These are phyloP conservation scores for Cicer chorassanicum DNA, from an alignment of 306 rosid species.

Conservation along the genomic window DNA sequence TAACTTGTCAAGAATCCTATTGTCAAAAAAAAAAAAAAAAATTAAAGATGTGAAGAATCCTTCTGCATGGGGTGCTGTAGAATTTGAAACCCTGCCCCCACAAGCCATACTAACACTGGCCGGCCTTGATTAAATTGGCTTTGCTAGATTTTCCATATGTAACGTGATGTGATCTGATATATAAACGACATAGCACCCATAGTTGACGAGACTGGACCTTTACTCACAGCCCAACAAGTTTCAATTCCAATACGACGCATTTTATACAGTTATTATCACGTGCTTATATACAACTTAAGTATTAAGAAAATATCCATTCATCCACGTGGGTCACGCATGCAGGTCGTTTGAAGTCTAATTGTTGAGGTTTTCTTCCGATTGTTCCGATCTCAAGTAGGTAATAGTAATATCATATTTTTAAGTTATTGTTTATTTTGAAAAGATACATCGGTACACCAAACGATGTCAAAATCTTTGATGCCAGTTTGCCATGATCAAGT, in stretches of 20 bases:
- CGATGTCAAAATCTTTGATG: too few relatives aligned
- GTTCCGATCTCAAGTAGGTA: too few relatives aligned
- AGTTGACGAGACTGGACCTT: constrained; percentile 45
- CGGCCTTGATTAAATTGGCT: not conserved
- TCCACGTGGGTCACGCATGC: too few relatives aligned
- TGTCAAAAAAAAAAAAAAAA: too few relatives aligned
- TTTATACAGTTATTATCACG: constrained; percentile 41
- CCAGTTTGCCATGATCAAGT: too few relatives aligned
- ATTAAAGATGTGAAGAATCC: constrained; percentile 42
- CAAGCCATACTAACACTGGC: not conserved
- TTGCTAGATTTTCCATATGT: constrained; percentile 32
- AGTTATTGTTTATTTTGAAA: too few relatives aligned
- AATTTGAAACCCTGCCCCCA: constrained; percentile 45
- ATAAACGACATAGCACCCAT: constrained; percentile 37
- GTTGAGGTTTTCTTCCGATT: too few relatives aligned
- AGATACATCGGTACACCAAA: too few relatives aligned
- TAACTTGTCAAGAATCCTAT: constrained; percentile 9
- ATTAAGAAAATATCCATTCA: too few relatives aligned
- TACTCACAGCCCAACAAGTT: constrained; percentile 43
- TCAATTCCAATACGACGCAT: constrained; percentile 27
- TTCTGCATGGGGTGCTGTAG: constrained; percentile 32
- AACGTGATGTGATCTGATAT: constrained; percentile 33
- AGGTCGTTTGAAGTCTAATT: too few relatives aligned
- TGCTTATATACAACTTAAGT: constrained; percentile 6
- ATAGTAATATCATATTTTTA: too few relatives aligned